Evolutionary conservation across 1,139 yeast species (phyloP), one percentile per base, ranked within the genome.

Genomic region (Yamadazyma jaroonii): DNA sequence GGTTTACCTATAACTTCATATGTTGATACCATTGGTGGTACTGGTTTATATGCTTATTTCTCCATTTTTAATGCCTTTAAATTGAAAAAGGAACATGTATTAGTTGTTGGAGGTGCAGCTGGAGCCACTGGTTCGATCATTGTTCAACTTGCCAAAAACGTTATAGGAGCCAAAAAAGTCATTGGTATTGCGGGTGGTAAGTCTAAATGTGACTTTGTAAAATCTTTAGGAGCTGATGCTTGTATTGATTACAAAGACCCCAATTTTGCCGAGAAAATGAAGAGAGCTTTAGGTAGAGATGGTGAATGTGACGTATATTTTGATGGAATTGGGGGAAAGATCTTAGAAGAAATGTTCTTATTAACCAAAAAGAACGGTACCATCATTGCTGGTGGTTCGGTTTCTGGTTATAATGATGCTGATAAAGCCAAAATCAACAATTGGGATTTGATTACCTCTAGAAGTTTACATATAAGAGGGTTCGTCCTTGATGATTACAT

Each of bases 261-360:
- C 25, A 58, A 67, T 22, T 77, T 71, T 51, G 54, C 62, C 39
- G 53, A 64, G 30, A 61, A 76, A 39, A 65, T 80, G 44, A 41
- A 53, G 9, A 58, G 65, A 21, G 77, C 72, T 20, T 59, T 77
- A 27, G 20, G 20, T 4, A 67, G 61, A 9, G 66, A 63, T 29
- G 60, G 56, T 43, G 46, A 39, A 32, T 67, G 71, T 35, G 81
- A 78, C 46, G 62, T 64, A 23, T 77, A 68, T 52, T 72, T 66
- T 43, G 85, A 79, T 52, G 77, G 77, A 43, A 87, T 81, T 34
- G 88, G 88, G 35, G 88, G 88, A 17, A 67, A 69, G 35, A 67
- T 77, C 25, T 65, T 81, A 49, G 79, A 75, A 46, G 56, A 62
- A 22, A 72, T 74, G 41, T 56, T 79, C 41, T 47, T 56, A 4